Evolutionary conservation across 2,329 filamentous ascomycete species (phyloP).

Genomic region (Cercospora beticola): DNA sequence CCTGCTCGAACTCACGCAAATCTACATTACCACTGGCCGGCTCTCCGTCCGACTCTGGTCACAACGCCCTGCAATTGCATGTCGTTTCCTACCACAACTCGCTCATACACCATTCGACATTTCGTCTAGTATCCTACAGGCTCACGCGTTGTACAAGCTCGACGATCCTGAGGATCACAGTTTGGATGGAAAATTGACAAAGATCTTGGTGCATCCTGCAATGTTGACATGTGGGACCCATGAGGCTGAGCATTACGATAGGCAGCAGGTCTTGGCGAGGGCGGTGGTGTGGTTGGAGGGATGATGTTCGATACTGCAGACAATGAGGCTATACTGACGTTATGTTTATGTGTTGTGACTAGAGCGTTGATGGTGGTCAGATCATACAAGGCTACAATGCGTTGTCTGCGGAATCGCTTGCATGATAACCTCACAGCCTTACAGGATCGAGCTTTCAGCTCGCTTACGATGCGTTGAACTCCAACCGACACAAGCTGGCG

Average conservation of each 20-base stretch:
- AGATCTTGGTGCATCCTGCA: background rate
- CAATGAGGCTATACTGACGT: background rate
- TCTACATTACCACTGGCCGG: background rate
- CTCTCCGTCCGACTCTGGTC: background rate
- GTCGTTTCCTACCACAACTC: background rate
- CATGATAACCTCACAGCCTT: background rate
- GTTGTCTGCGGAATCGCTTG: background rate
- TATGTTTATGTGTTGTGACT: background rate
- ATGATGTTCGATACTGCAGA: background rate
- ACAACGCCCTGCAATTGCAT: background rate
- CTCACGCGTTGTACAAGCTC: background rate
- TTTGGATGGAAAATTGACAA: background rate
- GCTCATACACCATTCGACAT: background rate
- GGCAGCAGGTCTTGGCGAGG: background rate
- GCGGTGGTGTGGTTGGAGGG: background rate
- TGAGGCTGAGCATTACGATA: background rate
- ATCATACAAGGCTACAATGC: background rate
- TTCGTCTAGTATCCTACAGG: background rate
- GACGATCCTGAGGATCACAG: background rate
- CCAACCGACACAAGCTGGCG: background rate
- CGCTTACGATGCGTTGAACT: background rate
- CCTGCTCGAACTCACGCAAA: background rate
- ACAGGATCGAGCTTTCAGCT: background rate
- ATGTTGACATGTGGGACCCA: background rate
- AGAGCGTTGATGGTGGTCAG: background rate